These are phyloP conservation scores for Beauveria caledonica DNA, from an alignment of 2,329 filamentous ascomycete genomes.

Conservation along the genomic window DNA sequence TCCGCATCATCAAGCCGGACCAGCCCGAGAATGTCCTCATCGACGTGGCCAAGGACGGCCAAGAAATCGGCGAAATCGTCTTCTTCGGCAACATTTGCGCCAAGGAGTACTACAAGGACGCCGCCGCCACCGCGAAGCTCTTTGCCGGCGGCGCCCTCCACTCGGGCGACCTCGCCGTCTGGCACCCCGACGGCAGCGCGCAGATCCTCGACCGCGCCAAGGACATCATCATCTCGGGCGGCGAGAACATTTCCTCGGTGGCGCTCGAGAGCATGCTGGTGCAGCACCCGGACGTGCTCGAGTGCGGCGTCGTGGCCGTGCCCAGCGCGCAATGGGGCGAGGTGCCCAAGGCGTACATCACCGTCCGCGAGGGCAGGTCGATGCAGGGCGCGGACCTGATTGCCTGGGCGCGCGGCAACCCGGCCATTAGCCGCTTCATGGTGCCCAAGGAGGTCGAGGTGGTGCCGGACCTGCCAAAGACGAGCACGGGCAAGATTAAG, in stretches of 20 bases:
- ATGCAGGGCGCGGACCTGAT: conserved; percentile 57
- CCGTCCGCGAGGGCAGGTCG: conserved; percentile 58
- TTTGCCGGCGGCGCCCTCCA: conserved; percentile 83
- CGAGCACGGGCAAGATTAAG: conserved; percentile 90
- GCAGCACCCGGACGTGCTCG: conserved; percentile 80
- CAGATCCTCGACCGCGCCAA: conserved; percentile 93
- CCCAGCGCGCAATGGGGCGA: conserved; percentile 91
- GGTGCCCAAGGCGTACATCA: conserved; percentile 88
- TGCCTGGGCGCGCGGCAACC: conserved; percentile 74
- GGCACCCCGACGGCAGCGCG: conserved; percentile 82
- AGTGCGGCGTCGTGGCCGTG: conserved; percentile 84
- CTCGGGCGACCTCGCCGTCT: conserved; percentile 86
- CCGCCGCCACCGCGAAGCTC: conserved; percentile 74
- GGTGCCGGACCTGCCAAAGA: conserved; percentile 86
- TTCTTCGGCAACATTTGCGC: conserved; percentile 89
- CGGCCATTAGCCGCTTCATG: conserved; percentile 87
- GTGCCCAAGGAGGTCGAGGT: conserved; percentile 65
- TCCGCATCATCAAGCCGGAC: conserved; percentile 73
- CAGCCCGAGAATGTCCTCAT: conserved; percentile 50
- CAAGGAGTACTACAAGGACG: conserved; percentile 86
- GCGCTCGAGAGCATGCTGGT: conserved; percentile 85
- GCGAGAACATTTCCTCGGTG: conserved; percentile 94
- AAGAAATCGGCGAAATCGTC: conserved; percentile 54
- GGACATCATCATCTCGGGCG: conserved; percentile 96
- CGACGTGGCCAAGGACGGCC: conserved; percentile 40